These are phyloP conservation scores for Lolium rigidum DNA, from an alignment of 176 grass and related monocot genomes.

Conservation along the genomic window DNA sequence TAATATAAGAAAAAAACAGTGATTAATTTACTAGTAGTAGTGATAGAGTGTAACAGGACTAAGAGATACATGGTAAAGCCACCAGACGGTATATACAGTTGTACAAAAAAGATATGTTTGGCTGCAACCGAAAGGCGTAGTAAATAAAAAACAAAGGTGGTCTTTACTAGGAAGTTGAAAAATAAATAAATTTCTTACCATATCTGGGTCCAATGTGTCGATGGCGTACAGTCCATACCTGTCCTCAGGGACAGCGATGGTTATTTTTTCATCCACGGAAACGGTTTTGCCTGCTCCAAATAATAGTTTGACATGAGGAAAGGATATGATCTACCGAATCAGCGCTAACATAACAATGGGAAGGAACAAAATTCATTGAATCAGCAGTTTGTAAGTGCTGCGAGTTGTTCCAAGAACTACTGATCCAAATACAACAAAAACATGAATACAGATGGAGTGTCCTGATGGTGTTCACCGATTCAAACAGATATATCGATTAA, in stretches of 20 bases:
- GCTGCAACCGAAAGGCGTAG: background rate
- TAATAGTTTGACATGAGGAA: conserved; percentile 30
- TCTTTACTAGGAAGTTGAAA: conserved; percentile 20
- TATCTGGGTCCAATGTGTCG: conserved; percentile 81
- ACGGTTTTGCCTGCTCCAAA: conserved; percentile 79
- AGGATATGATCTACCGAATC: background rate
- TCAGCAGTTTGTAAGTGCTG: background rate
- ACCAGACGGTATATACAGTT: background rate
- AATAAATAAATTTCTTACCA: conserved; percentile 57
- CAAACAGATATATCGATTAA: background rate
- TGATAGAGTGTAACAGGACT: background rate
- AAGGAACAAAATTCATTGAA: background rate
- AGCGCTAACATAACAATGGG: background rate
- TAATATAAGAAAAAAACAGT: background rate
- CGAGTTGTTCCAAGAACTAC: background rate
- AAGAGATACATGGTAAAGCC: background rate
- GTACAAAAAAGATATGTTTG: background rate
- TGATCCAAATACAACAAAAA: background rate
- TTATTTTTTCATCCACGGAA: conserved; percentile 77
- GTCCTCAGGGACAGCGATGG: conserved; percentile 81
- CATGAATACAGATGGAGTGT: background rate
- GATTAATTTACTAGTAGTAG: background rate
- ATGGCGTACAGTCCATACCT: conserved; percentile 93
- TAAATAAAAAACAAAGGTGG: conserved; percentile 36
- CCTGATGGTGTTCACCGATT: background rate